These are phyloP conservation scores for Persicaria maculosa DNA, from an alignment of 148 eudicot genomes.

Conservation along the genomic window DNA sequence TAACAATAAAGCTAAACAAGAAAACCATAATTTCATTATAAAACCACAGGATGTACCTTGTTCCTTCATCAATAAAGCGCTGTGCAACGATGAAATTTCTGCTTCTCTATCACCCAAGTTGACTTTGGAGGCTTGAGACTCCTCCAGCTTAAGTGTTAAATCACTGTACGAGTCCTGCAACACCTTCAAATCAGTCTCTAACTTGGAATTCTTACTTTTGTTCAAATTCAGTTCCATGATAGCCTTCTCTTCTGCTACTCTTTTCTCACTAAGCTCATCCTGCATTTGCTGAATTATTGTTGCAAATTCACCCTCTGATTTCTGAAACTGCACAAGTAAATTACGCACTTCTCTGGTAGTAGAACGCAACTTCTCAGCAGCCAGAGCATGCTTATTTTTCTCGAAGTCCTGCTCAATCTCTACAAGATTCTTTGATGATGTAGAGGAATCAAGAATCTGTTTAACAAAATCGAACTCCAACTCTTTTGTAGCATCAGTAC, in stretches of 20 bases:
- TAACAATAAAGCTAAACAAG: neutral
- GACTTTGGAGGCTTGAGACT: conserved; percentile 40
- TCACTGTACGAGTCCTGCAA: conserved; percentile 41
- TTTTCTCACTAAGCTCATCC: conserved; percentile 41
- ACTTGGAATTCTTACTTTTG: conserved; percentile 31
- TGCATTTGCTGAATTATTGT: conserved; percentile 39
- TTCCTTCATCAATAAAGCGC: conserved; percentile 30
- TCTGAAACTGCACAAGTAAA: conserved; percentile 35
- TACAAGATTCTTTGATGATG: neutral
- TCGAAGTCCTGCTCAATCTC: conserved; percentile 3
- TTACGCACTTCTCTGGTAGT: conserved; percentile 42
- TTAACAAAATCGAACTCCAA: conserved; percentile 31
- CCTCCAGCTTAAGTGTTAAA: conserved; percentile 38
- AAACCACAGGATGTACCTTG: conserved; percentile 36
- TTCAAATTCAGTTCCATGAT: conserved; percentile 45
- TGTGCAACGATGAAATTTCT: conserved; percentile 41
- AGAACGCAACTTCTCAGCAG: conserved; percentile 35
- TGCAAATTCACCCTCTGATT: conserved; percentile 23
- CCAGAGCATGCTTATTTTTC: conserved; percentile 25
- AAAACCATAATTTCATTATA: neutral
- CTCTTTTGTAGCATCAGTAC: conserved; percentile 43
- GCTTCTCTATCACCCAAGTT: conserved; percentile 40
- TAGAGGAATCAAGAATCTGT: conserved; percentile 15
- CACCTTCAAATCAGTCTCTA: conserved; percentile 54
- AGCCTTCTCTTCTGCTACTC: conserved; percentile 30